phyloP scores from a whole-genome alignment of 2,329 filamentous ascomycete genomes.

The Neofusicoccum laricinum region DNA sequence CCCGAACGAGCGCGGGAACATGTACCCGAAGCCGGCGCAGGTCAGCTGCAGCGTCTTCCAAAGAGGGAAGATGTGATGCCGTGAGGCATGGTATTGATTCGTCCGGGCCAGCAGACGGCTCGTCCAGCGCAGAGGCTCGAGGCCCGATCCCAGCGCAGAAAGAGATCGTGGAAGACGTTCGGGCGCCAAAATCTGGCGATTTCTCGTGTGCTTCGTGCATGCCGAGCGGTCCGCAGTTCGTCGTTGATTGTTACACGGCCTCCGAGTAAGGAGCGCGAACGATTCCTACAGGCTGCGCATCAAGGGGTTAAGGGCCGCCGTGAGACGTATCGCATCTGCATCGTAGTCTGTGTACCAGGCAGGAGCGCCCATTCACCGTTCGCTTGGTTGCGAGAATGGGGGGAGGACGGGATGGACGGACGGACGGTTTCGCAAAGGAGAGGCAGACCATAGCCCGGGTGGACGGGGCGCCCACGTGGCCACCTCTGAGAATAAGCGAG shows the following conservation, averaged over 20 bases:
- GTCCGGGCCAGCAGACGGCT: not conserved
- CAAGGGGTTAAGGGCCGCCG: not conserved
- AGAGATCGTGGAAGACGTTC: not conserved
- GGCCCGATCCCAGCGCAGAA: not conserved
- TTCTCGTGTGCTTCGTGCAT: not conserved
- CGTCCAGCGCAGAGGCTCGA: not conserved
- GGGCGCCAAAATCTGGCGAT: not conserved
- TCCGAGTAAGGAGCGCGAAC: not conserved
- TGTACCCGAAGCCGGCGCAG: not conserved
- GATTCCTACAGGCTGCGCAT: conserved; percentile 2
- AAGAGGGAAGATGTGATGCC: not conserved
- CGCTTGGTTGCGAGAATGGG: not conserved
- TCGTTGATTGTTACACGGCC: not conserved
- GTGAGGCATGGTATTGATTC: not conserved
- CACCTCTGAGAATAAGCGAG: conserved; percentile 10
- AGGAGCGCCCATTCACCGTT: not conserved
- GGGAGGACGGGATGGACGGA: not conserved
- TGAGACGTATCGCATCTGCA: conserved; percentile 7
- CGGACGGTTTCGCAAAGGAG: not conserved
- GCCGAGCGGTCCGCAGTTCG: conserved; percentile 1
- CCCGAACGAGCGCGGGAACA: not conserved
- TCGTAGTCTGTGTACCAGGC: not conserved
- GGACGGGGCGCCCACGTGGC: conserved; percentile 12
- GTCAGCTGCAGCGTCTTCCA: not conserved
- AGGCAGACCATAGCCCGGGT: not conserved